Evolutionary conservation across 2,329 filamentous ascomycete species (phyloP).

Genomic region (Leptosphaerulina australis): DNA sequence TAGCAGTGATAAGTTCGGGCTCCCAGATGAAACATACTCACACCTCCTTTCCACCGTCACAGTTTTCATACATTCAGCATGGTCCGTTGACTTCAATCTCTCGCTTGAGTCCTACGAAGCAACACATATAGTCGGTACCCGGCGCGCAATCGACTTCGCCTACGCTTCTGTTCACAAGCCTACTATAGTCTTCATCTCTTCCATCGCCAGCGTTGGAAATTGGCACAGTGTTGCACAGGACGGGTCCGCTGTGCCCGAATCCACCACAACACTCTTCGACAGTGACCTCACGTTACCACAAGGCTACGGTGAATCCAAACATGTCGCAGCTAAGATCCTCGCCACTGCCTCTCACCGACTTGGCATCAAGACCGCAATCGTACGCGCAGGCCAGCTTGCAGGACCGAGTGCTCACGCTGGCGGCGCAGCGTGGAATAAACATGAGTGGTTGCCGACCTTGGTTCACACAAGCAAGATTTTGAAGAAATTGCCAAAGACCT

Average conservation of each 20-base stretch:
- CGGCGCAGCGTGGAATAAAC: conserved; percentile 31
- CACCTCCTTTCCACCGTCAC: conserved; percentile 37
- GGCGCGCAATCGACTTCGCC: conserved; percentile 18
- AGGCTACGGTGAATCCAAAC: conserved; percentile 50
- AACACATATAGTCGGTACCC: conserved; percentile 19
- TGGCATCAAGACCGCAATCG: conserved; percentile 30
- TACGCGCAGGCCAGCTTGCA: conserved; percentile 42
- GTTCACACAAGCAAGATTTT: conserved; percentile 29
- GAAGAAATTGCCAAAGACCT: conserved; percentile 22
- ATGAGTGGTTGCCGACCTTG: conserved; percentile 39
- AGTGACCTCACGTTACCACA: conserved; percentile 35
- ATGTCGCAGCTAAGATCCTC: conserved; percentile 43
- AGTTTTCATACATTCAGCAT: conserved; percentile 58
- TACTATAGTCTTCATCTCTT: conserved; percentile 49
- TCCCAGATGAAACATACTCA: conserved; percentile 33
- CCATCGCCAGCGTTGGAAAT: conserved; percentile 42
- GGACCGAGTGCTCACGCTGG: conserved; percentile 25
- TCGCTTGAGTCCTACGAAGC: conserved; percentile 26
- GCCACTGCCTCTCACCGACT: conserved; percentile 35
- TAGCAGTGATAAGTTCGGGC: conserved; percentile 45
- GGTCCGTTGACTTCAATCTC: conserved; percentile 61
- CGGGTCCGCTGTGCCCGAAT: conserved; percentile 15
- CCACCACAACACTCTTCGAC: conserved; percentile 38
- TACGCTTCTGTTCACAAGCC: conserved; percentile 3
- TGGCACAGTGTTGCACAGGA: conserved; percentile 9